Evolutionary conservation across 345 rosid genomes (phyloP).

Genomic region (Microthlaspi erraticum): DNA sequence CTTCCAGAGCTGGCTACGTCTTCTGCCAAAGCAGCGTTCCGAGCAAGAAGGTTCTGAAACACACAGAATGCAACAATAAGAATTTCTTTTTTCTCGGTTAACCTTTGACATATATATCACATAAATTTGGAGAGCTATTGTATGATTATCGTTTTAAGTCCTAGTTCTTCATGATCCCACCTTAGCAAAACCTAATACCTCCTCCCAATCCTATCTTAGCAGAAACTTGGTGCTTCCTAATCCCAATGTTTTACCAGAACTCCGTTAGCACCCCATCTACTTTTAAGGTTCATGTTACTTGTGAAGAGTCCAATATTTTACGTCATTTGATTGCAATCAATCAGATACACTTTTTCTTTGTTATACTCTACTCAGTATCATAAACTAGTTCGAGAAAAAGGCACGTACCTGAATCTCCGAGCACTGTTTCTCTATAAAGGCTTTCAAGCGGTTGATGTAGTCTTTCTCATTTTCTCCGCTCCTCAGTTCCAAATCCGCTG

Average conservation of each 20-base stretch:
- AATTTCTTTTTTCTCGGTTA: background rate
- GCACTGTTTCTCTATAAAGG: slow-evolving; percentile 86
- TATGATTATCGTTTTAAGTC: slow-evolving; percentile 1
- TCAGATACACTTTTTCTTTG: background rate
- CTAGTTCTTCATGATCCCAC: background rate
- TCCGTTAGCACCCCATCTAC: background rate
- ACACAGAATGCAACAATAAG: slow-evolving; percentile 12
- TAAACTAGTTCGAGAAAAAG: slow-evolving; percentile 4
- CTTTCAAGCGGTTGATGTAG: slow-evolving; percentile 71
- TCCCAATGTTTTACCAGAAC: background rate
- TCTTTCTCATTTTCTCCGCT: slow-evolving; percentile 75
- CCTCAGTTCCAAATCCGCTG: slow-evolving; percentile 84
- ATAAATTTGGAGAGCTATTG: background rate
- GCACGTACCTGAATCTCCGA: slow-evolving; percentile 76
- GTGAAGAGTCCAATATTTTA: background rate
- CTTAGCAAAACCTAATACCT: slow-evolving; percentile 1
- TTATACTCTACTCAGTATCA: background rate
- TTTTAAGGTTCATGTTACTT: background rate
- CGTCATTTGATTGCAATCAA: background rate
- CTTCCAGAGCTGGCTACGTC: slow-evolving; percentile 76
- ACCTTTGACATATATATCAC: background rate
- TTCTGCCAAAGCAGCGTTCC: slow-evolving; percentile 88
- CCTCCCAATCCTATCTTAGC: background rate
- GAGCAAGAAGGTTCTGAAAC: slow-evolving; percentile 76
- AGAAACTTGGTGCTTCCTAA: background rate